Evolutionary conservation across 352 stramenopile genomes (phyloP).

Genomic region (Pythium diclinum): DNA sequence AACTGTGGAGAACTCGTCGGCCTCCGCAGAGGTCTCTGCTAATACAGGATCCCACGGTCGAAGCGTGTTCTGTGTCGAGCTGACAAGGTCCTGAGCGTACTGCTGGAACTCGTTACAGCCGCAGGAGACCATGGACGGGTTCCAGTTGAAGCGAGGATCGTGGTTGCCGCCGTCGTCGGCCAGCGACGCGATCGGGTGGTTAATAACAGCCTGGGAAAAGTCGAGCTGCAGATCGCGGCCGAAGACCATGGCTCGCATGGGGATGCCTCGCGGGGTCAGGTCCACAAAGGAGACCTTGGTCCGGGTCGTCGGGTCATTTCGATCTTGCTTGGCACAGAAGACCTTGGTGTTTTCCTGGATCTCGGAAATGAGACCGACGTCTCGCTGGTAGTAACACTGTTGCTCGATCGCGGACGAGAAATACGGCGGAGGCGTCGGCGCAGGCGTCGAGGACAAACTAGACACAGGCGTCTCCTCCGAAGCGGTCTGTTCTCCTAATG

Average conservation of each 20-base stretch:
- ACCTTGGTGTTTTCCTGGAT: not conserved
- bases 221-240: conserved; percentile 47
- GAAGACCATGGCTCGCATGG: conserved; percentile 34
- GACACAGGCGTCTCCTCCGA: not conserved
- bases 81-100: conserved; percentile 3
- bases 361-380: conserved; percentile 11
- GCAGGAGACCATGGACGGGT: conserved; percentile 20
- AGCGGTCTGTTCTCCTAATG: not conserved
- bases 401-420: conserved; percentile 1
- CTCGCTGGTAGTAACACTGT: conserved; percentile 9
- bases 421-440: not conserved
- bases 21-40: not conserved
- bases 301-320: not conserved
- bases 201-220: conserved; percentile 28
- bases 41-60: conserved; percentile 9
- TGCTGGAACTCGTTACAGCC: conserved; percentile 14
- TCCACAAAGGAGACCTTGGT: conserved; percentile 14
- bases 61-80: not conserved
- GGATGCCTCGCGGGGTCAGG: conserved; percentile 1
- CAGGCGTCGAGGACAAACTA: not conserved
- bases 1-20: conserved; percentile 3
- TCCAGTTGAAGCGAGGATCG: conserved; percentile 34
- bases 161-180: conserved; percentile 34
- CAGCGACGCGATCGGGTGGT: conserved; percentile 29
- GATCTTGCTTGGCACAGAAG: not conserved